Percentiles rank a stretch among this genome's conserved stretches.
phyloP scores from a whole-genome alignment of 2,329 filamentous ascomycete genomes.

The Piedraia hortae region DNA sequence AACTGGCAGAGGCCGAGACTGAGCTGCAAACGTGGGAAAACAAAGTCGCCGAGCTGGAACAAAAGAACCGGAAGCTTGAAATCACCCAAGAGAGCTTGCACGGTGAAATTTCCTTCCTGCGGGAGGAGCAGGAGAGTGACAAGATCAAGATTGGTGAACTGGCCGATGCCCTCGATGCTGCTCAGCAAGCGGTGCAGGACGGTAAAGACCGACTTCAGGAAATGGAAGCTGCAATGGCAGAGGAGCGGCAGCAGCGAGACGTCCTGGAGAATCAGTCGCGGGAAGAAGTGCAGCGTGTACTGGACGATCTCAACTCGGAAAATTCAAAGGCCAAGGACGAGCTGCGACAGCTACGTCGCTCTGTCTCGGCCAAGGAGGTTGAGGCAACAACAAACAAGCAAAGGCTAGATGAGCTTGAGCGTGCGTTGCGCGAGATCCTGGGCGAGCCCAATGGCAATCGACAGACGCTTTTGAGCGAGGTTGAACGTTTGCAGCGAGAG shows the following conservation, averaged over 20 bases:
- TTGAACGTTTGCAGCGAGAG: slow-evolving; percentile 66
- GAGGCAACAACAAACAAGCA: slow-evolving; percentile 83
- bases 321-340: slow-evolving; percentile 64
- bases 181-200: slow-evolving; percentile 55
- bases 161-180: slow-evolving; percentile 52
- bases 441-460: slow-evolving; percentile 70
- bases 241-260: slow-evolving; percentile 67
- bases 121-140: slow-evolving; percentile 88
- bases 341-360: slow-evolving; percentile 54
- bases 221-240: slow-evolving; percentile 35
- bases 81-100: slow-evolving; percentile 85
- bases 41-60: slow-evolving; percentile 57
- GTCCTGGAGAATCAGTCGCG: slow-evolving; percentile 70
- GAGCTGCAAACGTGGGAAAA: slow-evolving; percentile 71
- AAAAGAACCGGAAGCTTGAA: slow-evolving; percentile 63
- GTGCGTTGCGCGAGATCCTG: slow-evolving; percentile 58
- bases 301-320: slow-evolving; percentile 79
- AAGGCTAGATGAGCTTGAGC: slow-evolving; percentile 68
- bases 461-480: slow-evolving; percentile 54
- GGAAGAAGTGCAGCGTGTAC: slow-evolving; percentile 75
- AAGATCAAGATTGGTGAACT: slow-evolving; percentile 95
- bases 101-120: slow-evolving; percentile 75
- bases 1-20: slow-evolving; percentile 56
- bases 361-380: slow-evolving; percentile 53
- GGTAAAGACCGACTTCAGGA: slow-evolving; percentile 41